Conservation (phyloP, 306 rosid species). For the Sechiopsis laciniata region DNA sequence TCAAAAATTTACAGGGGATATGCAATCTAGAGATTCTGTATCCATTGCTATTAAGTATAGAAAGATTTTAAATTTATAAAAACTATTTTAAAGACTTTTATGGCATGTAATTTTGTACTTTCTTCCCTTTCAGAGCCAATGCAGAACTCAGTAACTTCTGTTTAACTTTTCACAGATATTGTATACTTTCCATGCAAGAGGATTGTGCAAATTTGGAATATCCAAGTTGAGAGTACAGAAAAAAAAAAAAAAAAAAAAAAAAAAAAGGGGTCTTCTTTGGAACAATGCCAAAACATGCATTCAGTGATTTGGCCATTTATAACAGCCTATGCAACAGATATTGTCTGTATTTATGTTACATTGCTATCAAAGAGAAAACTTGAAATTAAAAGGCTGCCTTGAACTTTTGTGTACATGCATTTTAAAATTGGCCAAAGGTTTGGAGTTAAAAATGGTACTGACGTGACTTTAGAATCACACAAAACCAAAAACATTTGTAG, state of each 20-base stretch:
- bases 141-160: too few species aligned
- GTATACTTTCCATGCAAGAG: background rate
- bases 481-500: background rate
- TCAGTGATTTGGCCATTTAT: constrained; percentile 7
- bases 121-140: background rate
- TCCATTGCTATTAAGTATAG: too few species aligned
- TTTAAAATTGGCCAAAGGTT: constrained; percentile 16
- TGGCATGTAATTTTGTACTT: too few species aligned
- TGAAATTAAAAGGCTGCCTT: background rate
- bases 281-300: background rate
- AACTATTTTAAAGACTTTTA: background rate
- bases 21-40: too few species aligned
- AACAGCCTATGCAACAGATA: background rate
- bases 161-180: background rate
- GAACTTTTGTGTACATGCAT: constrained; percentile 4
- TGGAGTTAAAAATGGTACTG: background rate
- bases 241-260: background rate
- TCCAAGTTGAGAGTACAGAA: constrained; percentile 1
- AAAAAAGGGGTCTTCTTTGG: too few species aligned
- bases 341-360: background rate
- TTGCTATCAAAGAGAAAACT: constrained; percentile 11
- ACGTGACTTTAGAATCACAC: background rate
- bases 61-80: too few species aligned
- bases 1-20: background rate
- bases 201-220: background rate